Conservation (phyloP, 148 eudicot genomes). For the Limonium bicolor region DNA sequence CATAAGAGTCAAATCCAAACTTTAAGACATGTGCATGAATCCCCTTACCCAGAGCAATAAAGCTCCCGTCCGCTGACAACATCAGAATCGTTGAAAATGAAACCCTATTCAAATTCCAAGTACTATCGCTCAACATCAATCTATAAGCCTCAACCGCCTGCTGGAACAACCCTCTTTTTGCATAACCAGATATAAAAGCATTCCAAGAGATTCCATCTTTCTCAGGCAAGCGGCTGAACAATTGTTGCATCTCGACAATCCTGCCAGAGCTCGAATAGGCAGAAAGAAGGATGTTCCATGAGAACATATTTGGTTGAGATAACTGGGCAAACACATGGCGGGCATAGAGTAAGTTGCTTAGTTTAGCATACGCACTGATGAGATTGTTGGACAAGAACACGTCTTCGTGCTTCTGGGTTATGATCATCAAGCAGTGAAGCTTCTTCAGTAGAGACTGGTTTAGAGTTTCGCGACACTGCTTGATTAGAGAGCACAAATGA, state of each 20-base stretch:
- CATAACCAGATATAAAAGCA: conserved; percentile 65
- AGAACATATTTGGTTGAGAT: conserved; percentile 46
- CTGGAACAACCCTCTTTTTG: conserved; percentile 19
- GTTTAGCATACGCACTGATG: conserved; percentile 19
- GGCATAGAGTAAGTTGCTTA: conserved; percentile 31
- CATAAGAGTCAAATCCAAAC: conserved; percentile 55
- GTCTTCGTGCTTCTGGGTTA: conserved; percentile 29
- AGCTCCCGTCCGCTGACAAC: conserved; percentile 29
- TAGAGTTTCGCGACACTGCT: conserved; percentile 45
- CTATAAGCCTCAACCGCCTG: conserved; percentile 45
- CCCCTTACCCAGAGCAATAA: conserved; percentile 44
- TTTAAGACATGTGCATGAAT: conserved; percentile 63
- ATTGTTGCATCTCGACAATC: conserved; percentile 31
- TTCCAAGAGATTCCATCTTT: conserved; percentile 88
- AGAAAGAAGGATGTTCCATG: conserved; percentile 72
- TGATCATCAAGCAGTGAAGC: conserved; percentile 46
- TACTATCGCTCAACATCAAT: conserved; percentile 41
- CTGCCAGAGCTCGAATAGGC: conserved; percentile 46
- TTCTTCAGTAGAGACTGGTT: conserved; percentile 34
- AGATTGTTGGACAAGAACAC: conserved; percentile 48
- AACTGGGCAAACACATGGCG: conserved; percentile 75
- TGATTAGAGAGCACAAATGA: conserved; percentile 48
- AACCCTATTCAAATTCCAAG: conserved; percentile 38
- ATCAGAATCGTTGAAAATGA: conserved; percentile 64
- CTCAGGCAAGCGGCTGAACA: conserved; percentile 37